These are phyloP conservation scores for Boletus eberwhitei DNA, from an alignment of 768 basidiomycete genomes.

Conservation along the genomic window DNA sequence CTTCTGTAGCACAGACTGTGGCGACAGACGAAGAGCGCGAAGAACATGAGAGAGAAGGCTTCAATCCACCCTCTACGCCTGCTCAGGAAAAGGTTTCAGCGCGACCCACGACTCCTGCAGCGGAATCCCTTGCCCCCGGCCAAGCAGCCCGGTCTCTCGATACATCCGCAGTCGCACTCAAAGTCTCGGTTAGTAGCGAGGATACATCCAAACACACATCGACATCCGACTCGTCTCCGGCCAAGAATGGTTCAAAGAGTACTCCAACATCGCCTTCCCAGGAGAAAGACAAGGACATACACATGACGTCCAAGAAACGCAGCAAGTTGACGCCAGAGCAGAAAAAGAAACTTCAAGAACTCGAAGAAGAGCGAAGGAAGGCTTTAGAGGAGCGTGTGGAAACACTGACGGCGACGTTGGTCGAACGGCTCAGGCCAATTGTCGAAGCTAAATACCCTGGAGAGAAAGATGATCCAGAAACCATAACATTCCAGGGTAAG, in stretches of 20 bases:
- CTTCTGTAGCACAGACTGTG: constrained; percentile 77
- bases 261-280: constrained; percentile 25
- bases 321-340: constrained; percentile 76
- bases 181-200: constrained; percentile 18
- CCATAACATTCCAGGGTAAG: constrained; percentile 67
- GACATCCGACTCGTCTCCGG: constrained; percentile 15
- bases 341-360: constrained; percentile 73
- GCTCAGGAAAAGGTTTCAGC: constrained; percentile 12
- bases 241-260: constrained; percentile 21
- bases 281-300: constrained; percentile 40
- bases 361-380: constrained; percentile 78
- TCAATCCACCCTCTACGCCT: constrained; percentile 21
- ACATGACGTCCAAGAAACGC: constrained; percentile 30
- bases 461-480: constrained; percentile 79
- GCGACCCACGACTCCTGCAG: constrained; percentile 18
- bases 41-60: constrained; percentile 75
- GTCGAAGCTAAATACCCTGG: constrained; percentile 88
- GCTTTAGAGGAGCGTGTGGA: constrained; percentile 77
- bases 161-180: constrained; percentile 16
- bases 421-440: constrained; percentile 83
- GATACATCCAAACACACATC: constrained; percentile 14
- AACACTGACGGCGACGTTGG: constrained; percentile 71
- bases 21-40: constrained; percentile 92
- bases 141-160: constrained; percentile 8
- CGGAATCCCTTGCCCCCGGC: constrained; percentile 6